Percentiles rank a stretch among this genome's conserved stretches.
Conservation (phyloP, 1,139 yeast species). For the Insectozyma bohioensis region DNA sequence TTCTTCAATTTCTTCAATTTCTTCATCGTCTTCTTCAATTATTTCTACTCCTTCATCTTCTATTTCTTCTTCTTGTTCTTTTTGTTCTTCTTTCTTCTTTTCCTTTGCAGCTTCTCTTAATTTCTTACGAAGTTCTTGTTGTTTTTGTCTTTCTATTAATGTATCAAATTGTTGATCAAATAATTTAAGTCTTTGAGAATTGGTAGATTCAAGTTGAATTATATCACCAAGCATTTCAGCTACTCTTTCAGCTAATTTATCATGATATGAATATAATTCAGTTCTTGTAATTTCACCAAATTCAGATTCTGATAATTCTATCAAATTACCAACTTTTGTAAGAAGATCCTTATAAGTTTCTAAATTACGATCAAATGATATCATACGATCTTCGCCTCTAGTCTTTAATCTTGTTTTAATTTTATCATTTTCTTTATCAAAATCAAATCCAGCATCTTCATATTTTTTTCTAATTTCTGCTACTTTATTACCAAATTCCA, state of each 20-base stretch:
- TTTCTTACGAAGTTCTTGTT: slow-evolving; percentile 36
- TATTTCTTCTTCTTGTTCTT: slow-evolving; percentile 17
- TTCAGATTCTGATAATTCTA: slow-evolving; percentile 24
- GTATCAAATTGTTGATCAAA: slow-evolving; percentile 36
- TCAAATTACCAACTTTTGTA: slow-evolving; percentile 26
- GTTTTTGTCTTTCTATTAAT: slow-evolving; percentile 34
- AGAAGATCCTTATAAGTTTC: slow-evolving; percentile 35
- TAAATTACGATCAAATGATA: slow-evolving; percentile 35
- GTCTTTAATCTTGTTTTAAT: slow-evolving; percentile 30
- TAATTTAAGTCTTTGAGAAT: slow-evolving; percentile 37
- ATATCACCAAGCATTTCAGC: slow-evolving; percentile 35
- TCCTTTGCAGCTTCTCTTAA: slow-evolving; percentile 26
- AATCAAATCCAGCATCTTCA: slow-evolving; percentile 44
- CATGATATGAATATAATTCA: slow-evolving; percentile 34
- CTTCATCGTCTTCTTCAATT: slow-evolving; percentile 15
- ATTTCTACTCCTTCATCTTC: slow-evolving; percentile 17
- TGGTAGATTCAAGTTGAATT: slow-evolving; percentile 34
- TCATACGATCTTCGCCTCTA: slow-evolving; percentile 36
- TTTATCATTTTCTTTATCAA: slow-evolving; percentile 49
- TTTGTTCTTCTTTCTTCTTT: slow-evolving; percentile 17
- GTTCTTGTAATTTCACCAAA: slow-evolving; percentile 31
- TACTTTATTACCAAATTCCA: slow-evolving; percentile 46
- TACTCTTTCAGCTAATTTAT: slow-evolving; percentile 33
- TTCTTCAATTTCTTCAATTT: slow-evolving; percentile 7
- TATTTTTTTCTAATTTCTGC: slow-evolving; percentile 39